phyloP scores from a whole-genome alignment of 768 basidiomycete species.

The Lactarius akahatsu region DNA sequence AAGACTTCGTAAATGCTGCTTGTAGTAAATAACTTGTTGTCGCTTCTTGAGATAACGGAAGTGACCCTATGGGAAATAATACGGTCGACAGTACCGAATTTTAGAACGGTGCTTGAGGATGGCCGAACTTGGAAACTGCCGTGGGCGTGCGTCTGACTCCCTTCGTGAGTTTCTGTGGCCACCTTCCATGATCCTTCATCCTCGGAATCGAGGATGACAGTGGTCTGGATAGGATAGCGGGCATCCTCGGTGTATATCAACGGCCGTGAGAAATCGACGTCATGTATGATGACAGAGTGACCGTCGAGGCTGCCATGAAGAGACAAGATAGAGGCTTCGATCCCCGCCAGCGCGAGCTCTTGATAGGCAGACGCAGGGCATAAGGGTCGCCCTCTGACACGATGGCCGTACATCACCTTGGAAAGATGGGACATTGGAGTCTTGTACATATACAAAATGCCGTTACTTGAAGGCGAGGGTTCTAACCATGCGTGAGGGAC shows the following conservation, averaged over 20 bases:
- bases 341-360: slow-evolving; percentile 52
- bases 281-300: slow-evolving; percentile 42
- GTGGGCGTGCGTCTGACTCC: slow-evolving; percentile 38
- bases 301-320: slow-evolving; percentile 34
- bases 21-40: slow-evolving; percentile 50
- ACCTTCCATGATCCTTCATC: slow-evolving; percentile 47
- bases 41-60: slow-evolving; percentile 32
- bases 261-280: slow-evolving; percentile 52
- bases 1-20: slow-evolving; percentile 63
- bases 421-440: slow-evolving; percentile 48
- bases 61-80: slow-evolving; percentile 38
- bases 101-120: slow-evolving; percentile 35
- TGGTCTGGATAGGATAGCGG: slow-evolving; percentile 39
- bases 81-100: slow-evolving; percentile 42
- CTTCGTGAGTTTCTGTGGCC: slow-evolving; percentile 39
- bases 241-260: slow-evolving; percentile 46
- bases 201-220: slow-evolving; percentile 40
- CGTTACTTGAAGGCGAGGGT: slow-evolving; percentile 31
- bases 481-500: slow-evolving; percentile 39
- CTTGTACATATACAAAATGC: slow-evolving; percentile 50
- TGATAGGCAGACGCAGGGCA: slow-evolving; percentile 69
- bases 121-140: slow-evolving; percentile 48
- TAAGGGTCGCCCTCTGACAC: slow-evolving; percentile 47
- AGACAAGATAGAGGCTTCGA: slow-evolving; percentile 40
- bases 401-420: slow-evolving; percentile 53